Evolutionary conservation across 352 stramenopile species (phyloP), one percentile per base, ranked within the genome.

Genomic region (Plasmopara viticola): DNA sequence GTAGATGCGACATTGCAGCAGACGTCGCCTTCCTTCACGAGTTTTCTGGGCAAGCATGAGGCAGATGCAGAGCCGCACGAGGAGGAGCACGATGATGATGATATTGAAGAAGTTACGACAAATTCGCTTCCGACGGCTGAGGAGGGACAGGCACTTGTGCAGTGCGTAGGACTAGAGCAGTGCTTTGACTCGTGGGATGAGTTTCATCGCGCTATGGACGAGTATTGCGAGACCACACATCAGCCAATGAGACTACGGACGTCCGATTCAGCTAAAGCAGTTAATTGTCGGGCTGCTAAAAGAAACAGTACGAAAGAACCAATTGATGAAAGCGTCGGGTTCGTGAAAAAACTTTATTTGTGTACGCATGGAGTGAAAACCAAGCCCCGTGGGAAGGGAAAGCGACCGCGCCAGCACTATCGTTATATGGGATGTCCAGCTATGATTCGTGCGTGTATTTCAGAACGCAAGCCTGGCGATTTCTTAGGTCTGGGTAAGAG

Each of bases 311-410:
- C 85, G 41, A 91, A 91, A 53, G 75, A 87, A 46, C 81, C 81
- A n/a, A 89, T 91, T 64, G 81, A 91, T 51, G 81, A 91, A 54
- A 88, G 74, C 48, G 68, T 91, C 17, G 81, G 81, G 8, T 91
- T 91, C 44, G 81, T 91, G 15, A 91, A 91, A 62, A 91, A 91
- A 42, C 66, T 91, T 3, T 91, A 91, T 35, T 61, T 89, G 49
- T 91, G 81, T 60, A 91, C 81, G 30, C 81, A 91, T 31, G 81
- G 81, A 37, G 81, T 91, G 20, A 91, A 91, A 60, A 86, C 81
- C 28, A 91, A 91, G 63, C 81, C 81, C 15, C 68, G 81, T 30
- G 81, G 81, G 40, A 91, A 91, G 52, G 81, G 81, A 18, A 91
- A 91, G 49, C 62, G 81, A 6, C 81, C 81, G 28, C 66, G 81